These are phyloP conservation scores for Paxillus involutus DNA, from an alignment of 768 basidiomycete genomes.

Conservation along the genomic window DNA sequence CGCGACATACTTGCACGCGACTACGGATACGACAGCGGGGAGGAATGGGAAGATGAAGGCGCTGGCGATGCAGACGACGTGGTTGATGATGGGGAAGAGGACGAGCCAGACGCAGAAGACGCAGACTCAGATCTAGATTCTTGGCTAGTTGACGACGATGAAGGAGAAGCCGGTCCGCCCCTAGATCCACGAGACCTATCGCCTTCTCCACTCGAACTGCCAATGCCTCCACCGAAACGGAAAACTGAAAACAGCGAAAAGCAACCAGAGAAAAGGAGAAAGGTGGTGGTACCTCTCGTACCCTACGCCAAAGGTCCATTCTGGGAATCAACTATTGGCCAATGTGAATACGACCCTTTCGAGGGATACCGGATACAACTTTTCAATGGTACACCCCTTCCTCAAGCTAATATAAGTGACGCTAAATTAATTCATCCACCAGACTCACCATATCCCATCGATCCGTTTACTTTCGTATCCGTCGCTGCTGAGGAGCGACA, in stretches of 20 bases:
- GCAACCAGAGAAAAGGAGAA: conserved; percentile 65
- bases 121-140: conserved; percentile 41
- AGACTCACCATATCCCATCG: conserved; percentile 74
- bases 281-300: conserved; percentile 74
- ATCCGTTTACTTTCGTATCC: conserved; percentile 78
- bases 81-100: conserved; percentile 60
- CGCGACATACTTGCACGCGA: conserved; percentile 77
- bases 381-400: conserved; percentile 70
- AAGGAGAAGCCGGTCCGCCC: conserved; percentile 56
- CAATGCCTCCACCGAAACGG: conserved; percentile 54
- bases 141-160: conserved; percentile 62
- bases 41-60: conserved; percentile 93
- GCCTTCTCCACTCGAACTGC: conserved; percentile 29
- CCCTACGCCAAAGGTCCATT: conserved; percentile 82
- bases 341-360: conserved; percentile 69
- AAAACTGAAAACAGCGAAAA: conserved; percentile 55
- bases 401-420: not conserved
- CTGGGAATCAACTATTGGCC: conserved; percentile 71
- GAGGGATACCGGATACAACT: conserved; percentile 74
- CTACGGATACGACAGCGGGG: conserved; percentile 92
- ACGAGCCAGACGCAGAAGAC: conserved; percentile 59
- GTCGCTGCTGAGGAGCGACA: conserved; percentile 38
- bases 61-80: conserved; percentile 76
- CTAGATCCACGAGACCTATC: conserved; percentile 40
- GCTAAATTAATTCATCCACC: conserved; percentile 4